Base-by-base conservation (phyloP, 805 yeast species). In the Yamadazyma phyllophila region DNA sequence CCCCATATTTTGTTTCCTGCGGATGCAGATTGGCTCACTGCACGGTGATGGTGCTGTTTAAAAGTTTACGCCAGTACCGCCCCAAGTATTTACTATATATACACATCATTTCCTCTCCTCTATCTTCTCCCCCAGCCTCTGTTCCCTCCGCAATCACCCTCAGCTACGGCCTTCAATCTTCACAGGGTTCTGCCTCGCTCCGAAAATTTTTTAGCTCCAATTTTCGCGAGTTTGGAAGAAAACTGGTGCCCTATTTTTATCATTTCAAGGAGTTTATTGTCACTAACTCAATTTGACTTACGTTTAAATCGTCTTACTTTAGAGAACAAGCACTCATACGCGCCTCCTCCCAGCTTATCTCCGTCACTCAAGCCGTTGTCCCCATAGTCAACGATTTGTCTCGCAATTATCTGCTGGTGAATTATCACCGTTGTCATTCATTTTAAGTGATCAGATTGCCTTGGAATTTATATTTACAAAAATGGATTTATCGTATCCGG, bases 401-500 rank as follows among this genome's bases (percentile, higher is more conserved):
- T 6, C 24, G 24, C 24, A 20, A 20, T 4, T 20, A 4, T 4
- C 24, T 20, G 24, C 24, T 20, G 24, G 24, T 20, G 24, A 20
- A 20, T 20, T 20, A 29, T 29, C 31, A 29, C 31, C 31, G 4
- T 29, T 7, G 13, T 29, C 31, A 29, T n/a, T n/a, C 31, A 29
- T 29, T 11, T 29, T 29, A 10, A n/a, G 11, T 29, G 31, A n/a
- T n/a, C 31, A 29, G 13, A 20, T 29, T 29, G 31, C 31, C 31
- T 29, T 29, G 4, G 13, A 11, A 10, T 29, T 29, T 29, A n/a
- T 29, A 29, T 29, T 29, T 29, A 7, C 31, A 33, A 39, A 29
- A 17, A 64, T 64, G 68, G 60, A 56, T 52, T 58, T 66, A 49
- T 61, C 65, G 41, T 65, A 66, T 54, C 71, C 72, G 37, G 69